Base-by-base conservation (phyloP, 352 stramenopile genomes). In the Phytophthora ohioensis region DNA sequence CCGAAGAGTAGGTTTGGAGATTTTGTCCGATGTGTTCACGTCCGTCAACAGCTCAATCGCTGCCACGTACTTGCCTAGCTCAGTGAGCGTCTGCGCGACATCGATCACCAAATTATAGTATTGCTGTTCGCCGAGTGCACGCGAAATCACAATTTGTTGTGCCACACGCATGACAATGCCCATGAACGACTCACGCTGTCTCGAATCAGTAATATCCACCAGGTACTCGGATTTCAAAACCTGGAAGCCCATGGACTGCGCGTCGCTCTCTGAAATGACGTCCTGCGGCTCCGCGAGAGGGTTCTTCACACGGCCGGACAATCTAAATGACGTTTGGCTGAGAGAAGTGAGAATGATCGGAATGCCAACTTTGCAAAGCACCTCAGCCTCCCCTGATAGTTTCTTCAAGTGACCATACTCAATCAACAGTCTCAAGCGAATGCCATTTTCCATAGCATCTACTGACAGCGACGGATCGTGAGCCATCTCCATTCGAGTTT, bases 21-120 rank as follows among this genome's bases (percentile, higher is more conserved):
- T 91, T 67, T 96, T 96, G 64, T 94, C 85, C 0, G 85, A 94
- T 21, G 87, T 92, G 69, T 96, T 96, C 53, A 96, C 87, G 45
- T 96, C 88, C 1, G 87, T 96, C 30, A 96, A 78, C 15, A 96
- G 73, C 57, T 96, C 88, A 42, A 96, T 94, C 11, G 88, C 88
- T 10, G 87, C 87, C 8, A 93, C 85, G 57, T 94, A 92, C 57
- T 96, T 94, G 49, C 83, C 87, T 21, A 93, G 41, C 46, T 94
- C 87, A 0, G 87, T 94, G 32, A 96, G 76, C 10, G 88, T 92
- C 67, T 91, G 80, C 0, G 85, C 87, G 10, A 94, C 85, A 34
- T 94, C 87, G n/a, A 92, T 85, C 15, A 93, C 84, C 51, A 96
- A 69, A 4, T 79, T 80, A 66, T 94, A 92, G 74, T 93, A 92